Conservation (phyloP, 2,329 filamentous ascomycete genomes). For the Epichloe sylvatica region DNA sequence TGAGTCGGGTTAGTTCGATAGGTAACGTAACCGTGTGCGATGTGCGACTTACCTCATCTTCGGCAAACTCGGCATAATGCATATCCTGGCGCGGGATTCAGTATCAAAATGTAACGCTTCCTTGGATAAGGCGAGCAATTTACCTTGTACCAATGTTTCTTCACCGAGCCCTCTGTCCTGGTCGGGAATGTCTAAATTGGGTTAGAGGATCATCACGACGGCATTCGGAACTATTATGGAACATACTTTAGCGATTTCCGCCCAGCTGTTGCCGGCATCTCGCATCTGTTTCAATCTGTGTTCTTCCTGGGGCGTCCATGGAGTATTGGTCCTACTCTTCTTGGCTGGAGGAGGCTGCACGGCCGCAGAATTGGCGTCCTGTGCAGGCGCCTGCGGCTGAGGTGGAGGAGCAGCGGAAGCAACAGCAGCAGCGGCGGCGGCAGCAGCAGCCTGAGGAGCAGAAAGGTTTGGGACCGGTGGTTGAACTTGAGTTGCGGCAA, state of each 20-base stretch:
- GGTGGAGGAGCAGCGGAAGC: conserved; percentile 8
- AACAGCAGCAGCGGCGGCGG: too few species aligned
- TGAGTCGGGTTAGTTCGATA: neutral
- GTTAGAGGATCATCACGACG: neutral
- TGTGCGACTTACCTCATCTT: conserved; percentile 63
- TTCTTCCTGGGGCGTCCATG: conserved; percentile 93
- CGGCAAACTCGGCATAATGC: conserved; percentile 97
- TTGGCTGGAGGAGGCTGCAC: conserved; percentile 49
- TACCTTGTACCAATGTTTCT: conserved; percentile 99
- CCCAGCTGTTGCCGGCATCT: conserved; percentile 88
- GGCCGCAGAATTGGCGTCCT: conserved; percentile 18
- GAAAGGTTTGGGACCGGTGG: conserved; percentile 17
- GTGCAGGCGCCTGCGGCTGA: conserved; percentile 16
- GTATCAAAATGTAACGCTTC: neutral
- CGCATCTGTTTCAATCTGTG: conserved; percentile 86
- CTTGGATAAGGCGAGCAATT: conserved; percentile 7
- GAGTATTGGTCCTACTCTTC: conserved; percentile 96
- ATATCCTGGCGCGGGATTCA: conserved; percentile 53
- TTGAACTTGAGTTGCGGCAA: conserved; percentile 20
- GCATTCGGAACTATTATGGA: neutral
- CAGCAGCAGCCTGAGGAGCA: conserved; percentile 15
- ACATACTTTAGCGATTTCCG: conserved; percentile 95
- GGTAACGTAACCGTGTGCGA: neutral
- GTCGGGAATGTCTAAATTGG: conserved; percentile 67
- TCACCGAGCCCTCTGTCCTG: conserved; percentile 91